Conservation (phyloP, 1,284 basidiomycete species). For the Rhodotorula mucilaginosa region DNA sequence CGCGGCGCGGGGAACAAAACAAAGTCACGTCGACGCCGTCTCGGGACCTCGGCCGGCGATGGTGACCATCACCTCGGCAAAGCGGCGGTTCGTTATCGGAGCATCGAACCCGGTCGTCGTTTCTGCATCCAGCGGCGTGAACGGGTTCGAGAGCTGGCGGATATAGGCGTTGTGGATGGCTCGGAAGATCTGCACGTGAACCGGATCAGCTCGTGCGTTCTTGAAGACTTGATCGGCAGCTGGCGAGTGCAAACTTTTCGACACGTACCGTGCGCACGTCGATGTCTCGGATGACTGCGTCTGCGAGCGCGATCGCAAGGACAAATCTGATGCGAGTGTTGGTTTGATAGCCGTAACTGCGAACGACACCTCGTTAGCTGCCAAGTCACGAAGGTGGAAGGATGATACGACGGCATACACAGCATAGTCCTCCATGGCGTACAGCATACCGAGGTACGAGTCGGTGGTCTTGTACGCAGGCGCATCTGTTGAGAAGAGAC, state of each 20-base stretch:
- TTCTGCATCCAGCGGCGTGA: constrained; percentile 40
- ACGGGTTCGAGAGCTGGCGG: constrained; percentile 48
- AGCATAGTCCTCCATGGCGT: constrained; percentile 49
- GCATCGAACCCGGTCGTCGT: constrained; percentile 23
- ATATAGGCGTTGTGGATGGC: constrained; percentile 49
- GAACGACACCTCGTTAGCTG: background rate
- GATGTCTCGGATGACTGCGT: constrained; percentile 47
- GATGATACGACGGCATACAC: constrained; percentile 27
- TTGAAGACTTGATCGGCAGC: background rate
- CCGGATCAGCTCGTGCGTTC: background rate
- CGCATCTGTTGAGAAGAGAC: constrained; percentile 23
- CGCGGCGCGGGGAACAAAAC: background rate
- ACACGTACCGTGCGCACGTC: constrained; percentile 46
- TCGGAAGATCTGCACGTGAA: constrained; percentile 44
- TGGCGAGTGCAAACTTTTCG: too few relatives aligned
- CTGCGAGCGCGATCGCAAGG: constrained; percentile 45
- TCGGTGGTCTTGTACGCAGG: constrained; percentile 43
- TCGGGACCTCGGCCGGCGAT: constrained; percentile 26
- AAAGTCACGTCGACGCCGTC: background rate
- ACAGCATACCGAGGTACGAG: constrained; percentile 48
- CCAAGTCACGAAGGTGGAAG: background rate
- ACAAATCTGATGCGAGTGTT: constrained; percentile 48
- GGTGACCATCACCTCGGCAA: constrained; percentile 28
- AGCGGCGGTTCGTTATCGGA: constrained; percentile 34
- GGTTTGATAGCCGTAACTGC: constrained; percentile 49